phyloP scores from a whole-genome alignment of 352 stramenopile genomes.

The Phytophthora crassamura region DNA sequence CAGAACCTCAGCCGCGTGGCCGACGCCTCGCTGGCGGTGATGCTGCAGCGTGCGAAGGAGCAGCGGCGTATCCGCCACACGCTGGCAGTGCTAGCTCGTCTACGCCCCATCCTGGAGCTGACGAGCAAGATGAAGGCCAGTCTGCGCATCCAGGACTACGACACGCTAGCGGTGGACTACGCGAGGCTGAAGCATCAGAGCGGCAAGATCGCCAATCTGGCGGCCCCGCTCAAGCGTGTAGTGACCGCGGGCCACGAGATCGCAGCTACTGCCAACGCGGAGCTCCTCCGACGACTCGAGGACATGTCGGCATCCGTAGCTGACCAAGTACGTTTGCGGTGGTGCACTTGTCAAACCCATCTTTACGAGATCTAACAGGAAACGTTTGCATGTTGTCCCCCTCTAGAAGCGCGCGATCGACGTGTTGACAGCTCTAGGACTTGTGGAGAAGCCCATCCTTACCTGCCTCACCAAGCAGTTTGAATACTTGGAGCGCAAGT shows the following conservation, averaged over 20 bases:
- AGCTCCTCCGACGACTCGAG: constrained; percentile 71
- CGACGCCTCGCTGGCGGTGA: constrained; percentile 74
- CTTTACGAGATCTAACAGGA: constrained; percentile 7
- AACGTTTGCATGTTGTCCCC: constrained; percentile 2
- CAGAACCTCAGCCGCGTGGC: constrained; percentile 63
- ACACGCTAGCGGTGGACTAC: constrained; percentile 79
- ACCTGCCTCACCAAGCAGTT: constrained; percentile 79
- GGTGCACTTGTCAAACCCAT: not conserved
- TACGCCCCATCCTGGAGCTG: constrained; percentile 78
- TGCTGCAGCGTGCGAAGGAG: constrained; percentile 79
- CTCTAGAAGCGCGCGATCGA: constrained; percentile 62
- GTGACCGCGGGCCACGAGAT: constrained; percentile 67
- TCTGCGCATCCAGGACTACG: constrained; percentile 68
- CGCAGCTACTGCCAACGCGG: constrained; percentile 59
- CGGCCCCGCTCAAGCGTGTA: constrained; percentile 56
- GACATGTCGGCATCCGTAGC: constrained; percentile 62
- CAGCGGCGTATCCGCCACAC: constrained; percentile 82
- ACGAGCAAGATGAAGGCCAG: constrained; percentile 80
- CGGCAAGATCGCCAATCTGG: constrained; percentile 61
- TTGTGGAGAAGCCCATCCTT: constrained; percentile 72
- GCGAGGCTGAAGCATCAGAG: constrained; percentile 71
- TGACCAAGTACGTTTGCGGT: constrained; percentile 51
- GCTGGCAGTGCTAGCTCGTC: constrained; percentile 66
- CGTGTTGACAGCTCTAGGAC: constrained; percentile 58
- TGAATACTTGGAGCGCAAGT: constrained; percentile 60